Evolutionary conservation across 208 protist genomes (phyloP), one percentile per base, ranked within the genome.

Genomic region (Novymonas esmeraldas): DNA sequence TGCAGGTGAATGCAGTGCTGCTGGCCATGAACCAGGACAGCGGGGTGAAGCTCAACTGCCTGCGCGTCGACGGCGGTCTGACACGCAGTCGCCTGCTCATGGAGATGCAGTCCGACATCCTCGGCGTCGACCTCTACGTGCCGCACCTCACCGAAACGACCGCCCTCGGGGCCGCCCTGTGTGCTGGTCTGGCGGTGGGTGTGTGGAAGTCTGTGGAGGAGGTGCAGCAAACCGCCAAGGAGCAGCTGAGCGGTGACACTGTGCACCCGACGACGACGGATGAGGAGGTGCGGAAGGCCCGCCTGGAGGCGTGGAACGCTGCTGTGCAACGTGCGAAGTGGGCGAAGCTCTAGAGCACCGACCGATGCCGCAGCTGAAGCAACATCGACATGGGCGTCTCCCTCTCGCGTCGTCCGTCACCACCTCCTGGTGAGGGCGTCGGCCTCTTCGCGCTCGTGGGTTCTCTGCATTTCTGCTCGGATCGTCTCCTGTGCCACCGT

Each of bases 61-160:
- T 99, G 13, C 82, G 90, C 45, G 98, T 99, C 2, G 98, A 99
- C 73, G 98, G 98, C 33, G 98, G 98, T 22, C 89, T 99, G 29
- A 90, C 90, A 0, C 69, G 79, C 20, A 98, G 90, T 70, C 61
- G 85, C 31, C 64, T 98, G 20, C 57, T 99, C 16, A 82, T 99
- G 58, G 95, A 99, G 67, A 92, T 98, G 55, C 98, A 99, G 85
- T 61, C 98, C 6, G 95, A 98, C 61, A 48, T 97, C 4, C 72
- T 97, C 16, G 81, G 81, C 29, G 60, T 94, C 14, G 73, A 81
- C 11, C 78, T 98, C 16, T 59, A 75, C 52, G 71, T 87, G 16
- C 90, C 90, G 6, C 46, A 61, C 20, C 90, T 94, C 80, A 72
- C 60, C 6, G 90, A 95, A 64, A 94, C 80, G 1, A 95, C 87